Evolutionary conservation across 805 yeast genomes (phyloP), one percentile per base, ranked within the genome.

Genomic region (Clavispora fructus): DNA sequence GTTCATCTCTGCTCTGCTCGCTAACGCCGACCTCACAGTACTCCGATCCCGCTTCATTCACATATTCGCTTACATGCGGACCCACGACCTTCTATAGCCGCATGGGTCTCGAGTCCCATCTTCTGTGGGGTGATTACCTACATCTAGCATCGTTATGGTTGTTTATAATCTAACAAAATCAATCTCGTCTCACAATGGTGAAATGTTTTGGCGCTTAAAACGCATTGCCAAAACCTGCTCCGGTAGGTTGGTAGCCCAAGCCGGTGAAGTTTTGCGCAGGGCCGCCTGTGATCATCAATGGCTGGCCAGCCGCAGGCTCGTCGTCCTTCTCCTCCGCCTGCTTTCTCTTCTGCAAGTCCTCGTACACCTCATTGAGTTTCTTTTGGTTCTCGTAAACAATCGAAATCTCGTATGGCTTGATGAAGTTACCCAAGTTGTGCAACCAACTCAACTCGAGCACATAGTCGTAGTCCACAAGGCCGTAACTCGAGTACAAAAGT

Each of bases 391-490:
- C 97, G 57, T 83, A 84, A 59, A 83, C 81, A 53, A 86, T 72
- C 37, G 95, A 85, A 61, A 94, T 89, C 65, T 82, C 85, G 68
- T 90, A 94, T 45, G 99, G 99, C 74, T 87, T 91, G 54, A 87
- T 83, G 71, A 83, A 88, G 65, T 91, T 92, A 52, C 71, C 79
- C 68, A 94, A 79, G 55, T 79, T 78, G 67, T 89, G 85, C 63
- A 95, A 75, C 99, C 99, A 94, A 30, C 95, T 77, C 54, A 90
- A 71, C 67, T 94, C 99, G 55, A 85, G 68, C 17, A 92, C 96
- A 59, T 83, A 83, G 61, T 94, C 99, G 54, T 80, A 82, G 44
- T 80, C 80, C 54, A 94, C 74, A 60, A 84, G 73, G 43, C 85
- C 87, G 66, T 94, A 94, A 60, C 95, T 87, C 6, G 88, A 73